phyloP scores from a whole-genome alignment of 2,329 filamentous ascomycete species.

The Pseudogymnoascus sp. region DNA sequence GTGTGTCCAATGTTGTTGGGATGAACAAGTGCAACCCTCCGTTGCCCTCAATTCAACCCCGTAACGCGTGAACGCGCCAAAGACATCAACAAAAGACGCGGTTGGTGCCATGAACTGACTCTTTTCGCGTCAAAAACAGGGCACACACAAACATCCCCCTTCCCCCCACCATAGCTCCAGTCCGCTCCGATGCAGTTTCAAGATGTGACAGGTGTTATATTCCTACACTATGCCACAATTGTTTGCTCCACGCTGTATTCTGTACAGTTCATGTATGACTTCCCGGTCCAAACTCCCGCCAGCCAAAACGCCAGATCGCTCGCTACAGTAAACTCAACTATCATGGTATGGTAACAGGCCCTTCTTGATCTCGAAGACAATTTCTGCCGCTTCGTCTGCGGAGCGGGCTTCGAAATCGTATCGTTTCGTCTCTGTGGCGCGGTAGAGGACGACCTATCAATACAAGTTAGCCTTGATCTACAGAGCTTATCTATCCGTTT shows the following conservation, averaged over 20 bases:
- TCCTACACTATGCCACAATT: not conserved
- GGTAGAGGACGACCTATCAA: slow-evolving; percentile 58
- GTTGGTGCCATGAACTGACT: slow-evolving; percentile 2
- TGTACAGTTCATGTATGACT: not conserved
- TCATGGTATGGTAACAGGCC: slow-evolving; percentile 55
- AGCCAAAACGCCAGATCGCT: not conserved
- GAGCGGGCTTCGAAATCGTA: slow-evolving; percentile 79
- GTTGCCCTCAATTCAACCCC: not conserved
- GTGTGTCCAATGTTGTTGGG: slow-evolving; percentile 7
- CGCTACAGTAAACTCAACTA: slow-evolving; percentile 3
- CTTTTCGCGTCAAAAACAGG: slow-evolving; percentile 2
- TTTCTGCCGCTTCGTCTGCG: slow-evolving; percentile 65
- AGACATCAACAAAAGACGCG: slow-evolving; percentile 7
- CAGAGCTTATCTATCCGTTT: not conserved
- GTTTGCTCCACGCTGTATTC: not conserved
- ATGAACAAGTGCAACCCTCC: slow-evolving; percentile 6
- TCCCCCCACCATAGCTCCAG: not conserved
- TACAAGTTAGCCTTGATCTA: not conserved
- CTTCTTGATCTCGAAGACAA: slow-evolving; percentile 70
- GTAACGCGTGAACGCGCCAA: not conserved
- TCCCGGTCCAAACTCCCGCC: not conserved
- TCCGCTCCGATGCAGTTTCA: not conserved
- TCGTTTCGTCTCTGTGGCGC: slow-evolving; percentile 66
- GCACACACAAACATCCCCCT: not conserved
- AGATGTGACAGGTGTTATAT: slow-evolving; percentile 5